A percentile compares a stretch with the other conserved stretches of the same genome.
Evolutionary conservation across 495 filamentous ascomycete genomes (phyloP).

Genomic region (Cetradonia linearis): DNA sequence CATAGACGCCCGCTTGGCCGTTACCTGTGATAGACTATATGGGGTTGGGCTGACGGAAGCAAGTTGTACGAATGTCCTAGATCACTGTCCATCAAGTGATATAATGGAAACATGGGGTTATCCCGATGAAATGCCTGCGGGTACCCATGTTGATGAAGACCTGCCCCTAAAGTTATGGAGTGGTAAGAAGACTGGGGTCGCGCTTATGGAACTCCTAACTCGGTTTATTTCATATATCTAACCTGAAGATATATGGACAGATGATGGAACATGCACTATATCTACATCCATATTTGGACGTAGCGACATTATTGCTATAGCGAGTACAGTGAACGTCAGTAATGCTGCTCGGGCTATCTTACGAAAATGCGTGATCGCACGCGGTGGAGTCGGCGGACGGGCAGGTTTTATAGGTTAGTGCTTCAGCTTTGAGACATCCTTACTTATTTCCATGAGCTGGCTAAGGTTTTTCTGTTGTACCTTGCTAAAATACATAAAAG

Average conservation of each 20-base stretch:
- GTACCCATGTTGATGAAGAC: neutral
- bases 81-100: neutral
- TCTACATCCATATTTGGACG: neutral
- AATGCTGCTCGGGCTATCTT: neutral
- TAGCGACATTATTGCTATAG: neutral
- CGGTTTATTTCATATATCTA: neutral
- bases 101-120: neutral
- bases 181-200: neutral
- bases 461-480: neutral
- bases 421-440: too few relatives aligned
- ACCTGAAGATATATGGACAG: neutral
- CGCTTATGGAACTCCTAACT: neutral
- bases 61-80: neutral
- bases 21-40: neutral
- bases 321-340: neutral
- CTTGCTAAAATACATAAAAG: neutral
- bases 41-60: neutral
- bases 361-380: neutral
- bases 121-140: neutral
- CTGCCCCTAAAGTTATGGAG: neutral
- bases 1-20: too few relatives aligned
- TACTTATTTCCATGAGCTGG: neutral
- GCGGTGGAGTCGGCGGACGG: neutral
- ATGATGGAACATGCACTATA: conserved; percentile 5
- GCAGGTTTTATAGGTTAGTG: neutral